phyloP scores from a whole-genome alignment of 202 grass and related monocot species.

The Panicum virgatum region DNA sequence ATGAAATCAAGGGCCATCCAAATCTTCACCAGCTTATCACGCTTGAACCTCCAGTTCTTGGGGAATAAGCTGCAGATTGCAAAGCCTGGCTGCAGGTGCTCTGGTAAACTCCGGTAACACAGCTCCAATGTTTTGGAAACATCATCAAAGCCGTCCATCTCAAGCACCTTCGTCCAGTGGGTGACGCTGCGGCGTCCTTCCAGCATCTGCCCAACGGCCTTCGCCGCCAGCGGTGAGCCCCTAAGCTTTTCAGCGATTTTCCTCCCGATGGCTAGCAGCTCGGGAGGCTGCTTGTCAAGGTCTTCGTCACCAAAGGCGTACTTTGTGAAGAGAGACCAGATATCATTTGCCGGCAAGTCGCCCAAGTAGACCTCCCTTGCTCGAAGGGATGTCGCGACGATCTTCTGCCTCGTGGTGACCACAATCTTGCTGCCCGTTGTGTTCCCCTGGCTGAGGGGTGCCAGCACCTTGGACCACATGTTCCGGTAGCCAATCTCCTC shows the following conservation, averaged over 20 bases:
- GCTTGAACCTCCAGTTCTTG: conserved; percentile 52
- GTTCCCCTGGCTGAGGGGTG: conserved; percentile 26
- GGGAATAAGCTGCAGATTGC: conserved; percentile 65
- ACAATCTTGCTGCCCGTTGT: conserved; percentile 44
- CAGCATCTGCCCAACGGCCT: conserved; percentile 48
- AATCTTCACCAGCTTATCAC: conserved; percentile 56
- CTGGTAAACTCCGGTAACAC: conserved; percentile 54
- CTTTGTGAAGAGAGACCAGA: conserved; percentile 49
- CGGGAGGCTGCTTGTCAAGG: not conserved
- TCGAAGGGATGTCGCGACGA: too few species aligned
- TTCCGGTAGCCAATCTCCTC: not conserved
- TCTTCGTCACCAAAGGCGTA: conserved; percentile 23
- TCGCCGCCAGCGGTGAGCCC: conserved; percentile 44
- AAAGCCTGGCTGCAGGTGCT: conserved; percentile 58
- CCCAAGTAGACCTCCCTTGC: conserved; percentile 9
- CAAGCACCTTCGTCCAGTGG: conserved; percentile 43
- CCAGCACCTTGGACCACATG: conserved; percentile 43
- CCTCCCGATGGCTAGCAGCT: conserved; percentile 19
- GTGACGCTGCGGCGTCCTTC: not conserved
- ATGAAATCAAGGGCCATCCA: conserved; percentile 73
- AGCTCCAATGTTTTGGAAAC: conserved; percentile 36
- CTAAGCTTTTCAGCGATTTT: conserved; percentile 41
- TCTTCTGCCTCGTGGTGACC: conserved; percentile 37
- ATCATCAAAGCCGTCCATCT: conserved; percentile 36
- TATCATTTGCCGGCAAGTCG: not conserved